Base-by-base conservation (phyloP, 139 green algal species). In the Coccomyxa sp. region DNA sequence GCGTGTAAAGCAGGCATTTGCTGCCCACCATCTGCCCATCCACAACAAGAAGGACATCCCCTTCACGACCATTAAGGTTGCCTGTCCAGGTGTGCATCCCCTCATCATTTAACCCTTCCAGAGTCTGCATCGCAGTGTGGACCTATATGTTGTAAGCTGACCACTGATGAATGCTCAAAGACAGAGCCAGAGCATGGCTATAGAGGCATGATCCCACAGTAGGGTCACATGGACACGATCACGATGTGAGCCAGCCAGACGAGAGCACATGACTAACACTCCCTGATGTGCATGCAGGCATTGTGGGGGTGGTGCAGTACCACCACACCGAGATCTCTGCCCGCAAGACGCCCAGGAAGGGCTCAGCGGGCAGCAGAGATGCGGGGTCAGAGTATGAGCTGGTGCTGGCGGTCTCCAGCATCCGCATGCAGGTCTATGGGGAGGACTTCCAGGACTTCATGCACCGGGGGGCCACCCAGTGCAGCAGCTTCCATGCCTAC, bases 371-470 rank as follows among this genome's bases (percentile, higher is more conserved):
- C 74, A 29, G 35, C 55, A 31, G 27, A 5, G 12, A 35, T 0
- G n/a, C 44, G 7, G 54, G 50, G 0, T 44, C 54, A 24, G 55
- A 70, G 22, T 77, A 84, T 71, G 68, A 84, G 74, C 80, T 80
- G 36, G 73, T 80, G 37, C 44, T 68, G 31, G 80, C 74, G 22
- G 6, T 84, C 41, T 80, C 68, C 24, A 34, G 74, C 35, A 79
- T 50, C 29, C 36, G 68, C 24, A 16, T 29, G 9, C 39, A 50
- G 24, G 31, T 78, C 22, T 81, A 75, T 54, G 76, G 76, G 7
- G 81, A 84, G 54, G 81, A 84, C 29, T 81, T 84, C n/a, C 38
- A 71, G 22, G 39, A 81, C n/a, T 81, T 84, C 41, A 64, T 84
- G 76, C 35, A 55, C n/a, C 31, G 33, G 0, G 81, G 76, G 0